Percentiles rank a stretch among this genome's conserved stretches.
phyloP scores from a whole-genome alignment of 176 grass and related monocot species.

The Carex myosuroides region DNA sequence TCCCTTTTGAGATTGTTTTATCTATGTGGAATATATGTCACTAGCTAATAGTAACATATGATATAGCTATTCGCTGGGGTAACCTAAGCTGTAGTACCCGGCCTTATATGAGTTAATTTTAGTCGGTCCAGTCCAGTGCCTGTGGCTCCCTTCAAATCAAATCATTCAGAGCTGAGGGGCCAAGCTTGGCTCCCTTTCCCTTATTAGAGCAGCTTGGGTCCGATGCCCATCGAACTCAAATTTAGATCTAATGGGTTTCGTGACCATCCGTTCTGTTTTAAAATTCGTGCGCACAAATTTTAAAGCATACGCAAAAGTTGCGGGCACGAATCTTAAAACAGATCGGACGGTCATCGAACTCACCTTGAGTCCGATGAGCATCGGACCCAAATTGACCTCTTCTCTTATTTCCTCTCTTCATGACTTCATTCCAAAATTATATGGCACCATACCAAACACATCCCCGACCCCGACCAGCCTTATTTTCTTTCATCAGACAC shows the following conservation, averaged over 20 bases:
- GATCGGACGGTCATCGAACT: too few relatives aligned
- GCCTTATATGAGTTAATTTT: neutral
- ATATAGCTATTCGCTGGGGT: neutral
- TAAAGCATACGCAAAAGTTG: too few relatives aligned
- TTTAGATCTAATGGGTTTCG: too few relatives aligned
- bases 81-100: neutral
- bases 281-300: too few relatives aligned
- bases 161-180: constrained; percentile 1
- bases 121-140: neutral
- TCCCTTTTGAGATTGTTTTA: constrained; percentile 4
- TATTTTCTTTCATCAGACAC: neutral
- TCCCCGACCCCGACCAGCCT: neutral
- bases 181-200: neutral
- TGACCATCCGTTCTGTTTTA: too few relatives aligned
- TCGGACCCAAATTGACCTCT: too few relatives aligned
- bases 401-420: too few relatives aligned
- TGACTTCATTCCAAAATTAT: neutral
- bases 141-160: constrained; percentile 6
- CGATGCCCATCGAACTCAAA: too few relatives aligned
- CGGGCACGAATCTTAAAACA: too few relatives aligned
- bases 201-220: too few relatives aligned
- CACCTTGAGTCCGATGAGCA: too few relatives aligned
- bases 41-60: neutral
- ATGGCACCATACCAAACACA: constrained; percentile 4
- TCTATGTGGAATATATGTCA: constrained; percentile 5